phyloP scores from a whole-genome alignment of 2,329 filamentous ascomycete species.

The Penicillium palitans region DNA sequence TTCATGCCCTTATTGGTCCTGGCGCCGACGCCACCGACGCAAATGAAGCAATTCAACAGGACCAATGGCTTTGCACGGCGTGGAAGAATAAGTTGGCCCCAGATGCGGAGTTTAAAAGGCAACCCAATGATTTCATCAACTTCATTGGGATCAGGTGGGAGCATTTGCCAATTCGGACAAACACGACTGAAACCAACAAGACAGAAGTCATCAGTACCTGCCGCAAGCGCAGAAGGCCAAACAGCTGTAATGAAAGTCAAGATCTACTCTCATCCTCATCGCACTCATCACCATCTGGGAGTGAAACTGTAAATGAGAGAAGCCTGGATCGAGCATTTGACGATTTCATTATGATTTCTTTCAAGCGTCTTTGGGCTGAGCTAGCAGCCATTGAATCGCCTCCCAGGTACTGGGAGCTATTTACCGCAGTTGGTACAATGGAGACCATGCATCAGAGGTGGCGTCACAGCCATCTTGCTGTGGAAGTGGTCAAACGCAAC shows the following conservation, averaged over 20 bases:
- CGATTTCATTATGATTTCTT: background rate
- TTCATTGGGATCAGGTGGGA: background rate
- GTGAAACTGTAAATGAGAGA: background rate
- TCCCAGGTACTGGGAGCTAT: background rate
- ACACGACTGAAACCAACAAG: background rate
- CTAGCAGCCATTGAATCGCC: background rate
- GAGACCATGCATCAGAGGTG: background rate
- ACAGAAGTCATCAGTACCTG: background rate
- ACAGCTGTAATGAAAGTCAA: background rate
- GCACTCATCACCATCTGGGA: background rate
- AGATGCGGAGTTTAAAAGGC: background rate
- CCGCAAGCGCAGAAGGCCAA: background rate
- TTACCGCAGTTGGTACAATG: background rate
- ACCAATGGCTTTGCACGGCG: background rate
- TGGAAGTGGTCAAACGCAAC: background rate
- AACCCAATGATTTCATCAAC: background rate
- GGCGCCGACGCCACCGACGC: background rate
- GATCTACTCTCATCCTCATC: no score
- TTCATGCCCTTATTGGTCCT: background rate
- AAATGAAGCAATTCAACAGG: background rate
- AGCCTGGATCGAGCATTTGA: background rate
- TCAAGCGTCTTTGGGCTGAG: background rate
- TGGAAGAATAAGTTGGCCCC: background rate
- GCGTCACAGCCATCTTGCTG: background rate
- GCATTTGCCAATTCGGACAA: background rate